Base-by-base conservation (phyloP, 148 eudicot genomes). In the Silene conica region DNA sequence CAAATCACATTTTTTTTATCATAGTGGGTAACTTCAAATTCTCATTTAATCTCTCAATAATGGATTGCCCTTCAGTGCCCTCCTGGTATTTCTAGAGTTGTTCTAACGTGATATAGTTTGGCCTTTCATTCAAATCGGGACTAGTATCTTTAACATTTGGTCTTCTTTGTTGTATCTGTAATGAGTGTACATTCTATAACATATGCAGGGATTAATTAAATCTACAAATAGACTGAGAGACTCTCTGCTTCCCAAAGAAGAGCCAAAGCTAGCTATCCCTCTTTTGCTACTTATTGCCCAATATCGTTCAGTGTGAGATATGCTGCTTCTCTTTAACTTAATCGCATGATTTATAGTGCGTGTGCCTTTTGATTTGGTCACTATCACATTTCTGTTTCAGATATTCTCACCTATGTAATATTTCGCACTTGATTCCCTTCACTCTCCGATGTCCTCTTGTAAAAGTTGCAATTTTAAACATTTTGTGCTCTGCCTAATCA, bases 231-330 rank as follows among this genome's bases (percentile, higher is more conserved):
- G 99, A 81, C 82, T 96, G 22, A 87, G 96, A 75, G 97, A 96
- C 78, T 85, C 99, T 8, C 78, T 96, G 81, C 89, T 96, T 71
- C 86, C 99, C 26, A 96, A 92, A 78, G 99, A 96, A 22, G 99
- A 92, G 72, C 96, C 96, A n/a, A 85, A 87, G 75, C 82, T 92
- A 76, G 99, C 99, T 20, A 76, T 90, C 77, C 97, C 99, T 18
- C 94, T 96, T 65, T 80, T 96, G 77, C 76, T 96, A 80, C 97
- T 96, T 66, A 88, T 96, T 84, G 97, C 97, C 74, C 99, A 96
- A 75, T 91, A 92, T 77, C 97, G 99, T 75, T 92, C 97, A 77
- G 75, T 86, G 99, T 96, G 84, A 90, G 94, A 34, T 77, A 21
- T 70, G 38, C 65, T 67, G 23, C 71, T 38, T 21, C 64, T 34